phyloP scores from a whole-genome alignment of 2,329 filamentous ascomycete genomes.

The Amesomyces nigricolor region DNA sequence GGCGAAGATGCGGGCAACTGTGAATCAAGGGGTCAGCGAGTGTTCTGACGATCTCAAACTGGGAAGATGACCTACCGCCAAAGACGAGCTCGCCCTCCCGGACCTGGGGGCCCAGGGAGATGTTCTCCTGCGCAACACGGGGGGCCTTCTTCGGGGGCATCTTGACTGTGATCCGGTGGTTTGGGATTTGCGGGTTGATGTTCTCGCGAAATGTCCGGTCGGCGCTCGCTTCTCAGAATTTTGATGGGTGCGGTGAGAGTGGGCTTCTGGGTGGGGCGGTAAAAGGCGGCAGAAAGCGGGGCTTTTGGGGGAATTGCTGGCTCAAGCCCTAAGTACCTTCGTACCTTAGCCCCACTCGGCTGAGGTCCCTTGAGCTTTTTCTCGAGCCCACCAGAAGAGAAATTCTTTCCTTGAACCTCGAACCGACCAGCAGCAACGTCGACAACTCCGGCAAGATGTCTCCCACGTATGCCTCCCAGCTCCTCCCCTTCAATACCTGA shows the following conservation, averaged over 20 bases:
- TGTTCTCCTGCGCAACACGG: conserved; percentile 88
- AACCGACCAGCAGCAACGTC: conserved; percentile 26
- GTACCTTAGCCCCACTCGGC: conserved; percentile 21
- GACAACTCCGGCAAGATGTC: conserved; percentile 34
- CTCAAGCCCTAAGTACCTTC: conserved; percentile 27
- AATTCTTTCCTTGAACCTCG: conserved; percentile 14
- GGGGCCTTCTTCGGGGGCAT: conserved; percentile 94
- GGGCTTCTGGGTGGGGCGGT: conserved; percentile 26
- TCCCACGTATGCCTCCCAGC: conserved; percentile 27
- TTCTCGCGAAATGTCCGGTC: conserved; percentile 25
- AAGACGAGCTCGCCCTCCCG: conserved; percentile 89
- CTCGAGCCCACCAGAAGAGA: conserved; percentile 13
- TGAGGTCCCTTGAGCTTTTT: conserved; percentile 14
- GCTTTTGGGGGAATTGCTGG: conserved; percentile 8
- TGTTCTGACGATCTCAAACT: background rate
- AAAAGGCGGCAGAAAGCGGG: conserved; percentile 21
- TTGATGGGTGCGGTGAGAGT: conserved; percentile 25
- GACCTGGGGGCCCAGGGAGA: conserved; percentile 94
- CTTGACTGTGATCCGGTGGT: conserved; percentile 42
- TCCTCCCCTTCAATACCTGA: conserved; percentile 17
- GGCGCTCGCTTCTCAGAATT: conserved; percentile 21
- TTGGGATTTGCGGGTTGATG: conserved; percentile 26
- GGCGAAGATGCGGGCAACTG: conserved; percentile 88
- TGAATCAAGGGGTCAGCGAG: conserved; percentile 4
- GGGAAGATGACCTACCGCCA: conserved; percentile 49